phyloP scores from a whole-genome alignment of 78 protist genomes.

The Isochrysis galbana region DNA sequence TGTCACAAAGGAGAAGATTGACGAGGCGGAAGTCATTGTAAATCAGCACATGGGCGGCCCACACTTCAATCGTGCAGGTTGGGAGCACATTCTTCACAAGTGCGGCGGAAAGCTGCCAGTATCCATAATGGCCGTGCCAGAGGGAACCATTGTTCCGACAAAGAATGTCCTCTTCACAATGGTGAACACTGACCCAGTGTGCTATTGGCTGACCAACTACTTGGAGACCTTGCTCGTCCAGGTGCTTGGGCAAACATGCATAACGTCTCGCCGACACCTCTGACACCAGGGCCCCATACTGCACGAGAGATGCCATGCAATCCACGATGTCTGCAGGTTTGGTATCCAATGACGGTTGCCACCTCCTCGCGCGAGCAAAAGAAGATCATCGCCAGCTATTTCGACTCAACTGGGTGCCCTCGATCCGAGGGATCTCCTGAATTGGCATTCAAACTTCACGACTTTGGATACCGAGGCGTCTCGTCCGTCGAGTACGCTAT shows the following conservation, averaged over 20 bases:
- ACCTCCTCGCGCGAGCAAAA: constrained; percentile 48
- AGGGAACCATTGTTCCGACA: constrained; percentile 25
- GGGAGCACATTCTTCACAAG: too few species aligned
- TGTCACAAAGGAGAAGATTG: constrained; percentile 38
- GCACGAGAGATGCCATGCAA: neutral
- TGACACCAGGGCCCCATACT: neutral
- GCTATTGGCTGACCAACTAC: constrained; percentile 52
- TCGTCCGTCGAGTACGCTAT: constrained; percentile 39
- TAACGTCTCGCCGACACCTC: neutral
- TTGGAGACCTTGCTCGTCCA: constrained; percentile 61
- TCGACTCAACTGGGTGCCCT: neutral
- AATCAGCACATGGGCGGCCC: neutral
- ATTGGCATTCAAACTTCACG: constrained; percentile 39
- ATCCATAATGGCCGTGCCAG: constrained; percentile 53
- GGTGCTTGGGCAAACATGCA: too few species aligned
- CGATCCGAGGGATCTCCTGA: too few species aligned
- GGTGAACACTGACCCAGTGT: constrained; percentile 37
- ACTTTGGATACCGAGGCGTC: constrained; percentile 55
- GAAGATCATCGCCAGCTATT: constrained; percentile 21
- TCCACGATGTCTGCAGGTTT: neutral
- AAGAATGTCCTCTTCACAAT: constrained; percentile 10
- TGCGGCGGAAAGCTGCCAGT: too few species aligned
- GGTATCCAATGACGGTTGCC: constrained; percentile 63
- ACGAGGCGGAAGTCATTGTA: constrained; percentile 21
- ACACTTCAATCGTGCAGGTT: neutral